Evolutionary conservation across 1,284 basidiomycete genomes (phyloP), one percentile per base, ranked within the genome.

Genomic region (Cryptococcus depauperatus): DNA sequence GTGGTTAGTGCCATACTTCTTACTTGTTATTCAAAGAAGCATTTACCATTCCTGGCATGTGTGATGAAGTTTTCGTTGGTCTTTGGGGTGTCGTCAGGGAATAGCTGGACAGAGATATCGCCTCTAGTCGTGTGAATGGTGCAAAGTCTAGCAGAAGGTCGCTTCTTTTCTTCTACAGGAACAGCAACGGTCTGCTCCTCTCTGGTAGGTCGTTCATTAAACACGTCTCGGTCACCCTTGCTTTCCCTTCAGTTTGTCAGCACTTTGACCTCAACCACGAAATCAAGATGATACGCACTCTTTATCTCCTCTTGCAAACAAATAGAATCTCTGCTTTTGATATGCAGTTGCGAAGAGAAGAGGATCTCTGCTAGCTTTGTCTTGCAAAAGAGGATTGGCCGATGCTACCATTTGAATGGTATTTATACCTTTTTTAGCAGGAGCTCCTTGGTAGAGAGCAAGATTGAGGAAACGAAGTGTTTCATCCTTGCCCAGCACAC

Each of bases 1-100:
- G 14, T 26, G 18, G 5, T 26, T 22, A 33, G 22, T 30, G 26
- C 22, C 35, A 16, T 10, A 23, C 13, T 23, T 16, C 28, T 10
- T 19, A 14, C 4, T 18, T 41, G 25, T 10, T n/a, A 28, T 48
- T 34, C 6, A 37, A 3, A 5, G 9, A 9, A 10, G n/a, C 52
- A 39, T n/a, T n/a, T n/a, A 57, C 60, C 64, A 42, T 64, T 89
- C 56, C 83, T 77, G n/a, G 88, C 81, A 59, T 96, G 88, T 1
- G 88, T 90, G 18, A 91, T 84, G 70, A 99, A 98, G 74, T 97
- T 99, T 72, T 97, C 93, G 34, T 97, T 92, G 0, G 95, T 82
- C 68, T 86, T 92, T 3, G 93, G 93, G 7, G 86, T 86, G 43
- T 90, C 81, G 54, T 88, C 79, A 0, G 92, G 90, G 79, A 89